Percentiles rank a stretch among this genome's conserved stretches.
These are phyloP conservation scores for Amyloporia xantha DNA, from an alignment of 768 basidiomycete species.

Conservation along the genomic window DNA sequence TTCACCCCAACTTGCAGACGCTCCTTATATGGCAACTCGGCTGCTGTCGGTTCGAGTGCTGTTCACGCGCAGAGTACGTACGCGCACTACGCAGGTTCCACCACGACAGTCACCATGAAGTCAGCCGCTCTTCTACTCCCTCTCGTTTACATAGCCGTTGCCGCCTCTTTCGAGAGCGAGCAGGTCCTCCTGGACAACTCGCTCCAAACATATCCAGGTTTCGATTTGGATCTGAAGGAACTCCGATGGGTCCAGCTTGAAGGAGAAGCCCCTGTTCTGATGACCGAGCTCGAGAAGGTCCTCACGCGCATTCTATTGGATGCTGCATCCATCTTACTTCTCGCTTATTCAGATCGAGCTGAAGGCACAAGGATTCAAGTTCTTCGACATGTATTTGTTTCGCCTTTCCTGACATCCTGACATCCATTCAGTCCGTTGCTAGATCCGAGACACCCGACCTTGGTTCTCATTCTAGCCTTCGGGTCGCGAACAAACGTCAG, in stretches of 20 bases:
- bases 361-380: slow-evolving; percentile 71
- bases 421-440: slow-evolving; percentile 9
- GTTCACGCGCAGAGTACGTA: neutral
- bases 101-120: slow-evolving; percentile 36
- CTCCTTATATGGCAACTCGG: neutral
- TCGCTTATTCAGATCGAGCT: slow-evolving; percentile 57
- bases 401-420: neutral
- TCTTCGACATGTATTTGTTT: slow-evolving; percentile 77
- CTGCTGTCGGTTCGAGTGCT: neutral
- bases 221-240: slow-evolving; percentile 65
- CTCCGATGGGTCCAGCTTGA: slow-evolving; percentile 72
- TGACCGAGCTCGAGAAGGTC: slow-evolving; percentile 89
- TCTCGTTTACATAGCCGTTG: slow-evolving; percentile 36
- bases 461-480: slow-evolving; percentile 34
- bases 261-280: slow-evolving; percentile 62
- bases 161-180: slow-evolving; percentile 23
- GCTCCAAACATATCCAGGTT: slow-evolving; percentile 43
- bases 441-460: slow-evolving; percentile 75
- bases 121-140: slow-evolving; percentile 37
- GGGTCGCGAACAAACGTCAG: slow-evolving; percentile 34
- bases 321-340: neutral
- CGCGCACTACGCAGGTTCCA: too few species aligned
- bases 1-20: neutral
- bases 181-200: slow-evolving; percentile 35
- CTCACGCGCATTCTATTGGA: neutral